Evolutionary conservation across 2,329 filamentous ascomycete species (phyloP).

Genomic region (Hypomyces rosellus): DNA sequence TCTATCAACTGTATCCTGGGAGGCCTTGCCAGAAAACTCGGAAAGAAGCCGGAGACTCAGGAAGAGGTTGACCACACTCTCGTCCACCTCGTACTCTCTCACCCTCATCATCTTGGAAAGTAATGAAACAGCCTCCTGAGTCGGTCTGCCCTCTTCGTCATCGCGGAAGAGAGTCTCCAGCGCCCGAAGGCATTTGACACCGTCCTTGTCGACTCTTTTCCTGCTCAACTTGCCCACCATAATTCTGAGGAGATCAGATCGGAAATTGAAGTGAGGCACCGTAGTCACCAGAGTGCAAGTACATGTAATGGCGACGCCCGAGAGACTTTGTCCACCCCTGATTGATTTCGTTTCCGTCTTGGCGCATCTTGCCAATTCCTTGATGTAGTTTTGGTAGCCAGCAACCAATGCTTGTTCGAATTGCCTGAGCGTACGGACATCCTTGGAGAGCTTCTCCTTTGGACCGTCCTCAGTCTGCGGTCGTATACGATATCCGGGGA

Average conservation of each 20-base stretch:
- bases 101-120: slow-evolving; percentile 94
- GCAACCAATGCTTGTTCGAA: slow-evolving; percentile 85
- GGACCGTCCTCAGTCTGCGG: slow-evolving; percentile 68
- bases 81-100: slow-evolving; percentile 74
- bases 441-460: slow-evolving; percentile 80
- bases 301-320: slow-evolving; percentile 75
- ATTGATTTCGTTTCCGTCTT: slow-evolving; percentile 43
- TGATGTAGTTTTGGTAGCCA: slow-evolving; percentile 80
- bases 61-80: slow-evolving; percentile 84
- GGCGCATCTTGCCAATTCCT: slow-evolving; percentile 63
- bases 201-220: slow-evolving; percentile 65
- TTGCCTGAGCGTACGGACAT: slow-evolving; percentile 71
- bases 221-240: slow-evolving; percentile 76
- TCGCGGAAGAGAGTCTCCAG: slow-evolving; percentile 76
- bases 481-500: slow-evolving; percentile 92
- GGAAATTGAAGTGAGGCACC: slow-evolving; percentile 97
- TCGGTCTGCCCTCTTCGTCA: slow-evolving; percentile 84
- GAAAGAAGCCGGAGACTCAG: slow-evolving; percentile 81
- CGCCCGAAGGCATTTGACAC: slow-evolving; percentile 68
- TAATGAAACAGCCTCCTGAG: slow-evolving; percentile 77
- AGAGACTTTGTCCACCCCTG: slow-evolving; percentile 45
- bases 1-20: slow-evolving; percentile 65
- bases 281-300: slow-evolving; percentile 72
- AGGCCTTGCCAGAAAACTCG: slow-evolving; percentile 81
- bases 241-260: slow-evolving; percentile 79